phyloP scores from a whole-genome alignment of 1,284 basidiomycete genomes.

The Amylostereum areolatum region DNA sequence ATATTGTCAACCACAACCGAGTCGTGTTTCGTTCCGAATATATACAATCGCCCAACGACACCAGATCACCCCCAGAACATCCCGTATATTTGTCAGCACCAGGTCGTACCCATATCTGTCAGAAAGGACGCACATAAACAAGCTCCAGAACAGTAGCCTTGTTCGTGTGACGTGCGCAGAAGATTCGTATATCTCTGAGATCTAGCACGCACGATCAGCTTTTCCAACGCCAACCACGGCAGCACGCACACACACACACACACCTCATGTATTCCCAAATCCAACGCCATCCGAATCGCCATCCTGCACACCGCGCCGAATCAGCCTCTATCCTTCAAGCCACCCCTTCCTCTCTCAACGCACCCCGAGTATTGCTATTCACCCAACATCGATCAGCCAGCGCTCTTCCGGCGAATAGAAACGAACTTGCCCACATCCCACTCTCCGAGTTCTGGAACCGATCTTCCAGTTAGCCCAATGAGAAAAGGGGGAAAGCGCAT shows the following conservation, averaged over 20 bases:
- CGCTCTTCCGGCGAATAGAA: slow-evolving; percentile 5
- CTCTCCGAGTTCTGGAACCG: slow-evolving; percentile 28
- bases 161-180: slow-evolving; percentile 29
- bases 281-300: slow-evolving; percentile 34
- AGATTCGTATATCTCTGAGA: slow-evolving; percentile 32
- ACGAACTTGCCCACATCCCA: slow-evolving; percentile 27
- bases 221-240: neutral
- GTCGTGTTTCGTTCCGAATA: no score
- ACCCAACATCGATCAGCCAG: neutral
- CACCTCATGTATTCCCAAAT: slow-evolving; percentile 33
- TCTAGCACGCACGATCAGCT: slow-evolving; percentile 4
- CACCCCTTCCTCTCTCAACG: neutral
- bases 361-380: slow-evolving; percentile 19
- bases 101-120: no score
- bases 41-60: no score
- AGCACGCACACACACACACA: neutral
- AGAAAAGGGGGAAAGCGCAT: neutral
- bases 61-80: no score
- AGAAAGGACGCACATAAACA: slow-evolving; percentile 24
- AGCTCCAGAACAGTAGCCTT: slow-evolving; percentile 30
- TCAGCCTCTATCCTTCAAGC: neutral
- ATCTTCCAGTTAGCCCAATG: neutral
- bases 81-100: no score
- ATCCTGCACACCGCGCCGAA: slow-evolving; percentile 18
- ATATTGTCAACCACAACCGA: neutral